A percentile compares a stretch with the other conserved stretches of the same genome.
Conservation (phyloP, 768 basidiomycete species). For the Saitozyma podzolica region DNA sequence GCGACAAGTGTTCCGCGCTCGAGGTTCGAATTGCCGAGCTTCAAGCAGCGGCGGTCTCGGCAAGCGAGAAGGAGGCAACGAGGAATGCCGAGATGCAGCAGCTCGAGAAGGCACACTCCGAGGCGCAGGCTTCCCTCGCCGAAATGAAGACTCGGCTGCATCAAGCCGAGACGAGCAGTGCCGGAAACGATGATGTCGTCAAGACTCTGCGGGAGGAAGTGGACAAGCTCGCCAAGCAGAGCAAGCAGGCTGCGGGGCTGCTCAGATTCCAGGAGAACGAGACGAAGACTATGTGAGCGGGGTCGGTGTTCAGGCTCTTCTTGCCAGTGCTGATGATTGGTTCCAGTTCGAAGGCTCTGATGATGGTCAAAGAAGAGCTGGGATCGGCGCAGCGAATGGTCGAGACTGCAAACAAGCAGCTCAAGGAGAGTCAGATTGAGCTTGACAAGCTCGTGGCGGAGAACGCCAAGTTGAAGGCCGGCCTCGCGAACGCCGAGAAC, state of each 20-base stretch:
- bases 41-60: not conserved
- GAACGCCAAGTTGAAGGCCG: conserved; percentile 9
- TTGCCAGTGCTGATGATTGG: not conserved
- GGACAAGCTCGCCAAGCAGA: not conserved
- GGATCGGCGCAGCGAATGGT: not conserved
- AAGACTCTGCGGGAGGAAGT: no score
- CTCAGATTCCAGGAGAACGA: not conserved
- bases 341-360: not conserved
- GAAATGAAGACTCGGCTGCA: no score
- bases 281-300: not conserved
- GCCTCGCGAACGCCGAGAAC: not conserved
- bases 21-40: not conserved
- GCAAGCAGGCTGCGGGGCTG: conserved; percentile 1
- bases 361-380: not conserved
- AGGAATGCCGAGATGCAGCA: no score
- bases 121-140: no score
- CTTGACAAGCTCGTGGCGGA: conserved; percentile 6
- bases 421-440: not conserved
- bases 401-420: not conserved
- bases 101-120: no score
- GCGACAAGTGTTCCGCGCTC: no score
- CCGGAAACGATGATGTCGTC: no score
- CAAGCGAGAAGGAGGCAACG: no score
- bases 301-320: not conserved
- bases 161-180: no score